These are phyloP conservation scores for Claviceps purpurea DNA, from an alignment of 2,329 filamentous ascomycete species.

Conservation along the genomic window DNA sequence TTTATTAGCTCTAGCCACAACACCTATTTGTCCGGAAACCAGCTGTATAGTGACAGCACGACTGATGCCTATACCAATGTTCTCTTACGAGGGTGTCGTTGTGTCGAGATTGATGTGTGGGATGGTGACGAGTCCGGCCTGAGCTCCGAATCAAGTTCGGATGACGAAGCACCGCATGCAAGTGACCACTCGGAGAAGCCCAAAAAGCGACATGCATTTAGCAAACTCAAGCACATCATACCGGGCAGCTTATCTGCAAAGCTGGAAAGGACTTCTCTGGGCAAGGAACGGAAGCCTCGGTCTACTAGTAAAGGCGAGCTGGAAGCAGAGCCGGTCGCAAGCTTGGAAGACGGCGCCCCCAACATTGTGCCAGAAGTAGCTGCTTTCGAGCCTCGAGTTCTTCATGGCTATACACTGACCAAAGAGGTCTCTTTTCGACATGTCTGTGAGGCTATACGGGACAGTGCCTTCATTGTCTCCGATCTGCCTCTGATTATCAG, in stretches of 20 bases:
- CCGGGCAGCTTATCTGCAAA: slow-evolving; percentile 29
- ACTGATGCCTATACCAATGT: slow-evolving; percentile 79
- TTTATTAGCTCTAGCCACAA: slow-evolving; percentile 94
- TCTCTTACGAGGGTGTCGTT: slow-evolving; percentile 72
- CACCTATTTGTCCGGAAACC: slow-evolving; percentile 81
- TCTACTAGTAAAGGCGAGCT: slow-evolving; percentile 6
- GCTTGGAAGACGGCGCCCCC: slow-evolving; percentile 4
- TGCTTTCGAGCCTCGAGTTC: slow-evolving; percentile 56
- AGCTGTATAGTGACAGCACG: slow-evolving; percentile 75
- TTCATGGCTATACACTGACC: slow-evolving; percentile 84
- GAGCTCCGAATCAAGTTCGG: slow-evolving; percentile 40
- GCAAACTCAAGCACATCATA: slow-evolving; percentile 47
- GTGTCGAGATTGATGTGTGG: slow-evolving; percentile 93
- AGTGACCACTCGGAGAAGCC: slow-evolving; percentile 31
- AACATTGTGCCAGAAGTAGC: slow-evolving; percentile 16
- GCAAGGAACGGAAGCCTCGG: slow-evolving; percentile 26
- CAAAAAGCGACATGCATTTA: slow-evolving; percentile 47
- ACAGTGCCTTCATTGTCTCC: slow-evolving; percentile 61
- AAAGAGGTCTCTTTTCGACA: slow-evolving; percentile 76
- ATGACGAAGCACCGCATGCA: slow-evolving; percentile 28
- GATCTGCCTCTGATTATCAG: slow-evolving; percentile 86
- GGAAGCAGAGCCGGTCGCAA: slow-evolving; percentile 1
- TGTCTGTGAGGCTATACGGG: slow-evolving; percentile 68
- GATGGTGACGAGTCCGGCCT: slow-evolving; percentile 66
- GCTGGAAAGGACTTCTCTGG: slow-evolving; percentile 35